Evolutionary conservation across 2,329 filamentous ascomycete genomes (phyloP).

Genomic region (Exophiala oligosperma): DNA sequence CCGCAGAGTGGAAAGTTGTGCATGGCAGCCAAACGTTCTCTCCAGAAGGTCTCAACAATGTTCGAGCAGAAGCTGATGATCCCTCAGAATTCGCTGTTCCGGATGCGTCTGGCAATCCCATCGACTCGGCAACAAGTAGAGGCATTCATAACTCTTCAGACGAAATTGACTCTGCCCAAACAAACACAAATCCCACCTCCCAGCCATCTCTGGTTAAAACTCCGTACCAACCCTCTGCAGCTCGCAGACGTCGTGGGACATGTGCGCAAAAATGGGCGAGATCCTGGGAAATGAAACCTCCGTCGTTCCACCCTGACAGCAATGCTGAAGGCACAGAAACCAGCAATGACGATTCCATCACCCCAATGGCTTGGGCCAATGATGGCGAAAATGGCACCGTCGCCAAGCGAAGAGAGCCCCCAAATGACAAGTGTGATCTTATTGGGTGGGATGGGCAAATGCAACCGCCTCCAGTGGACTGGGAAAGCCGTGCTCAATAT

Average conservation of each 20-base stretch:
- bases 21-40: too few species aligned
- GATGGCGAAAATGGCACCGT: conserved; percentile 16
- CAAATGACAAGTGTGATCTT: conserved; percentile 8
- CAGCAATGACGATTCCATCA: conserved; percentile 13
- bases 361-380: conserved; percentile 1
- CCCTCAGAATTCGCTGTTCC: neutral
- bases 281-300: conserved; percentile 11
- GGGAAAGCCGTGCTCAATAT: conserved; percentile 44
- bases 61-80: neutral
- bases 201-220: neutral
- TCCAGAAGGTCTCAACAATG: too few species aligned
- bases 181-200: neutral
- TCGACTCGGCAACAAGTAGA: neutral
- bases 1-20: too few species aligned
- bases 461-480: conserved; percentile 49
- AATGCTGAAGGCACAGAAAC: conserved; percentile 24
- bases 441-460: conserved; percentile 48
- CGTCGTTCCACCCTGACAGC: conserved; percentile 14
- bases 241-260: neutral
- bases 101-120: neutral
- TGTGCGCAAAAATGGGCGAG: conserved; percentile 22
- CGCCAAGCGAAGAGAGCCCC: conserved; percentile 8
- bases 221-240: neutral
- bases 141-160: neutral
- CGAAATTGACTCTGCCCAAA: neutral